Conservation (phyloP, 495 filamentous ascomycete genomes). For the Lepraria neglecta region DNA sequence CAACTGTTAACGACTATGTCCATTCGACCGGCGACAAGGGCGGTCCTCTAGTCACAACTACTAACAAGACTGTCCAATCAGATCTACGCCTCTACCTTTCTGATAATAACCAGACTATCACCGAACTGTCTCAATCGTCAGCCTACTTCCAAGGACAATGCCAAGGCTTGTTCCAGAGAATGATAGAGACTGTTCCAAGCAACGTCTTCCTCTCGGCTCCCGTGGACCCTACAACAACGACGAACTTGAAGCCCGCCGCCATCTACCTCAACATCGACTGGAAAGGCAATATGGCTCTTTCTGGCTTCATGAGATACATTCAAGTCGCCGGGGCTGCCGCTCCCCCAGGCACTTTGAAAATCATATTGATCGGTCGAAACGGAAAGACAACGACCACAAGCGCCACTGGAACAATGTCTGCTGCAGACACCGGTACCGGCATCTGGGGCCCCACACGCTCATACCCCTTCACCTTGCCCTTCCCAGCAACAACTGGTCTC, state of each 20-base stretch:
- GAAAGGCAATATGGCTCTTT: constrained; percentile 22
- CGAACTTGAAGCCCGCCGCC: constrained; percentile 21
- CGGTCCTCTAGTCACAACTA: constrained; percentile 39
- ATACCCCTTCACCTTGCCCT: constrained; percentile 25
- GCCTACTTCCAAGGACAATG: constrained; percentile 43
- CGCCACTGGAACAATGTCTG: constrained; percentile 19
- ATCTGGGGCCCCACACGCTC: constrained; percentile 23
- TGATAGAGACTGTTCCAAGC: constrained; percentile 56
- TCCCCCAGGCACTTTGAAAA: constrained; percentile 20
- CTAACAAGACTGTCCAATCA: constrained; percentile 43
- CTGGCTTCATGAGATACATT: constrained; percentile 24
- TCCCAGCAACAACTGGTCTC: constrained; percentile 20
- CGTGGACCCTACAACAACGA: constrained; percentile 39
- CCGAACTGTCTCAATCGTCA: constrained; percentile 37
- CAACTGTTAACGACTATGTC: constrained; percentile 51
- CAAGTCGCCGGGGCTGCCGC: constrained; percentile 20
- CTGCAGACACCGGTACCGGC: constrained; percentile 21
- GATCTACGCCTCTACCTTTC: constrained; percentile 53
- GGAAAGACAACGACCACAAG: constrained; percentile 17
- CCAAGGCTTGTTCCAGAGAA: constrained; percentile 46
- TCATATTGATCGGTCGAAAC: constrained; percentile 20
- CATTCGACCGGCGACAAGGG: constrained; percentile 36
- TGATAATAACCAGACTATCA: constrained; percentile 52
- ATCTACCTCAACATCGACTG: constrained; percentile 23
- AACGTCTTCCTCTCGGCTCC: constrained; percentile 45